phyloP scores from a whole-genome alignment of 163 green algal genomes.

The Picocystis sp. region DNA sequence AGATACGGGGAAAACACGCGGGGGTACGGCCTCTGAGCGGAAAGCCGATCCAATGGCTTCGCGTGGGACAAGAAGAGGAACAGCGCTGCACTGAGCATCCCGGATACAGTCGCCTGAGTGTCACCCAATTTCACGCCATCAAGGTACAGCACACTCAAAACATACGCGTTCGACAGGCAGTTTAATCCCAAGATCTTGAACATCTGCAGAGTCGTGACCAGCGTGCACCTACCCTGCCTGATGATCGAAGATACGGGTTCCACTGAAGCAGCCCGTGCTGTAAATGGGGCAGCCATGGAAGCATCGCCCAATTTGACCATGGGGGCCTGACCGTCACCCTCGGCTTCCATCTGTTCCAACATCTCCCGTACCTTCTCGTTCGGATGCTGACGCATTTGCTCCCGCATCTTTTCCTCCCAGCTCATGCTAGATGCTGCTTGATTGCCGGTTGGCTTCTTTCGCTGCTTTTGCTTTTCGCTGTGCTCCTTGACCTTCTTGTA shows the following conservation, averaged over 20 bases:
- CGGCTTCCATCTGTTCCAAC: conserved; percentile 14
- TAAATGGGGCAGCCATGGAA: conserved; percentile 80
- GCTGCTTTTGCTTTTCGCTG: neutral
- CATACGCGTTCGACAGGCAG: conserved; percentile 85
- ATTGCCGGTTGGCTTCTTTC: no score
- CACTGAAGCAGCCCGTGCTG: conserved; percentile 52
- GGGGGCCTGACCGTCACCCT: conserved; percentile 3
- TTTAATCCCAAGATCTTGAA: conserved; percentile 98
- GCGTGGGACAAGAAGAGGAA: conserved; percentile 92
- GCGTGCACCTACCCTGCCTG: conserved; percentile 41
- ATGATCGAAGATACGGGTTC: conserved; percentile 72
- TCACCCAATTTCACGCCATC: conserved; percentile 94
- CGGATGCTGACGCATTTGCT: conserved; percentile 11
- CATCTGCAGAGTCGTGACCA: conserved; percentile 80
- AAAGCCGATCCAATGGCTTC: conserved; percentile 64
- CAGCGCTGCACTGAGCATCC: conserved; percentile 65
- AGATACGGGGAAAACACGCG: conserved; percentile 84
- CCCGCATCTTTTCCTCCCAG: no score
- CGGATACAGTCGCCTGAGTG: conserved; percentile 70
- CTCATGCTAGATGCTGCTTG: no score
- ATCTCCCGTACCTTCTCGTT: conserved; percentile 58
- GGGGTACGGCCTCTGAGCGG: conserved; percentile 61
- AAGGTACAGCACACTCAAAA: conserved; percentile 84
- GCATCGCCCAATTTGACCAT: conserved; percentile 58
- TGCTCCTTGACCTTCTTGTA: conserved; percentile 14